Evolutionary conservation across 2,329 filamentous ascomycete genomes (phyloP).

Genomic region (Aspergillus udagawae): DNA sequence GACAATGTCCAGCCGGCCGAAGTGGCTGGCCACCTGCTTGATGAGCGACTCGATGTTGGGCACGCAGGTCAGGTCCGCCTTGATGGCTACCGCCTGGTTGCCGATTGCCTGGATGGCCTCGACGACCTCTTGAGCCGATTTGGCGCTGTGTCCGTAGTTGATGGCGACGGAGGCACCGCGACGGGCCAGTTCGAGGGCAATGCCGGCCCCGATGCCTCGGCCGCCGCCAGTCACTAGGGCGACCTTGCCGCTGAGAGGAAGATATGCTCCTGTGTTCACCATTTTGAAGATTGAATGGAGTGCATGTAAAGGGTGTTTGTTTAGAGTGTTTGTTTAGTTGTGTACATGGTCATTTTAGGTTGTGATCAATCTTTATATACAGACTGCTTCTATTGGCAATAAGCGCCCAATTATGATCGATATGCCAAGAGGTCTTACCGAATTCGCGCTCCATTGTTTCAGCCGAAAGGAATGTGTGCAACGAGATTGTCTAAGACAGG

Average conservation of each 20-base stretch:
- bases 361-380: neutral
- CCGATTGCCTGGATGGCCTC: slow-evolving; percentile 62
- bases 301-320: neutral
- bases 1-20: slow-evolving; percentile 66
- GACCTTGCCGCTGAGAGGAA: slow-evolving; percentile 32
- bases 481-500: neutral
- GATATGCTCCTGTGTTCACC: neutral
- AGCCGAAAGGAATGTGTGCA: neutral
- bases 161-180: slow-evolving; percentile 38
- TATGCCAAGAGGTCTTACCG: neutral
- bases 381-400: neutral
- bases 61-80: slow-evolving; percentile 65
- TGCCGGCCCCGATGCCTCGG: slow-evolving; percentile 41
- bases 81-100: slow-evolving; percentile 59
- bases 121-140: slow-evolving; percentile 63
- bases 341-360: neutral
- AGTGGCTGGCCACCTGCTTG: slow-evolving; percentile 58
- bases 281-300: neutral
- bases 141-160: slow-evolving; percentile 55
- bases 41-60: slow-evolving; percentile 61
- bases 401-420: neutral
- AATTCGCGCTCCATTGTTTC: neutral
- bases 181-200: slow-evolving; percentile 38
- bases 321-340: neutral
- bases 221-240: slow-evolving; percentile 34